Conservation (phyloP, 345 rosid genomes). For the Viola odorata region DNA sequence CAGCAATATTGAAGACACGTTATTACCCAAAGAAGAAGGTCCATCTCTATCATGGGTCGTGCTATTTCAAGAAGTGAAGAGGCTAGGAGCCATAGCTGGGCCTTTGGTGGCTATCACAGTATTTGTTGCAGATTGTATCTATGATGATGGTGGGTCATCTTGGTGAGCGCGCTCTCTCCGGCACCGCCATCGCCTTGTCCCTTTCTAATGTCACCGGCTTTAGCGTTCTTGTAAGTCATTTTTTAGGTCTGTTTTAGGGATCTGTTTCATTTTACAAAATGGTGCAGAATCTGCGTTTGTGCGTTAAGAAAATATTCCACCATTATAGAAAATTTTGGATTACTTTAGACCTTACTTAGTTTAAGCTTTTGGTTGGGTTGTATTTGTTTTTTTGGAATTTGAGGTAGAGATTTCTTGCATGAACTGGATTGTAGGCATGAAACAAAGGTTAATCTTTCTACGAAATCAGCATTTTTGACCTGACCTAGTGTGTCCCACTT, state of each 20-base stretch:
- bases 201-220: constrained; percentile 28
- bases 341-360: no score
- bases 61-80: constrained; percentile 22
- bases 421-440: no score
- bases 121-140: constrained; percentile 17
- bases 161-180: constrained; percentile 22
- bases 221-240: constrained; percentile 8
- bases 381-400: no score
- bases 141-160: constrained; percentile 32
- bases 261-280: no score
- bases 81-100: constrained; percentile 19
- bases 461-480: no score
- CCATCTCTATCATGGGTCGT: not conserved
- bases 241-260: no score
- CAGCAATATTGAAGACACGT: not conserved
- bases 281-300: not conserved
- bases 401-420: no score
- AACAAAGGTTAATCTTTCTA: no score
- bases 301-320: not conserved
- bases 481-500: no score
- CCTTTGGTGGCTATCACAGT: constrained; percentile 27
- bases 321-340: no score
- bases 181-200: constrained; percentile 23
- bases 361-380: no score
- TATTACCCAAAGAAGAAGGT: not conserved